Conservation (phyloP, 2,329 filamentous ascomycete genomes). For the Aspergillus transmontanensis region DNA sequence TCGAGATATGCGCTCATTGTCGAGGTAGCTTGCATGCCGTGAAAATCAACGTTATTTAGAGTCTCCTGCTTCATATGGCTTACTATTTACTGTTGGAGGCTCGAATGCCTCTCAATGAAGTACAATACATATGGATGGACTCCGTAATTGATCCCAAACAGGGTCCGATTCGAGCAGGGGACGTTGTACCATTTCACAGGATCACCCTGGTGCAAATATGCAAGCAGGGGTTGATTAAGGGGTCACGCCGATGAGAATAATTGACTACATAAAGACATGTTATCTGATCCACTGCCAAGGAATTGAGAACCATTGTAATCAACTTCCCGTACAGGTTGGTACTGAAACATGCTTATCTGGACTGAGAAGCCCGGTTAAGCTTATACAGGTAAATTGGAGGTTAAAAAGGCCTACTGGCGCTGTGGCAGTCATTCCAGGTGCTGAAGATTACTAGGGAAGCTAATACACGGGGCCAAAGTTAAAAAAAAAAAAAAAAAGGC, state of each 20-base stretch:
- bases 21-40: background rate
- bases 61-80: background rate
- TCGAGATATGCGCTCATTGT: no score
- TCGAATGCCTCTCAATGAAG: background rate
- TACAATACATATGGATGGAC: background rate
- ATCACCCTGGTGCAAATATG: background rate
- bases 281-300: background rate
- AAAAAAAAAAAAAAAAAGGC: conserved; percentile 1
- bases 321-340: no score
- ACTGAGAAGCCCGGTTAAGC: background rate
- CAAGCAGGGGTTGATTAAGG: background rate
- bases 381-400: background rate
- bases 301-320: background rate
- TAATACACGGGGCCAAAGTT: background rate
- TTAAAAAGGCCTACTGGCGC: no score
- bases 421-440: no score
- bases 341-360: no score
- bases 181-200: background rate
- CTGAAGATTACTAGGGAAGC: background rate
- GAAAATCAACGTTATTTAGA: background rate
- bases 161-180: background rate
- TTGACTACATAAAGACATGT: background rate
- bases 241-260: no score
- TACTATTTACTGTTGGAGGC: no score
- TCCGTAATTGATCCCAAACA: background rate